Base-by-base conservation (phyloP, 75 land plant species). In the Adiantum capillusveneris region DNA sequence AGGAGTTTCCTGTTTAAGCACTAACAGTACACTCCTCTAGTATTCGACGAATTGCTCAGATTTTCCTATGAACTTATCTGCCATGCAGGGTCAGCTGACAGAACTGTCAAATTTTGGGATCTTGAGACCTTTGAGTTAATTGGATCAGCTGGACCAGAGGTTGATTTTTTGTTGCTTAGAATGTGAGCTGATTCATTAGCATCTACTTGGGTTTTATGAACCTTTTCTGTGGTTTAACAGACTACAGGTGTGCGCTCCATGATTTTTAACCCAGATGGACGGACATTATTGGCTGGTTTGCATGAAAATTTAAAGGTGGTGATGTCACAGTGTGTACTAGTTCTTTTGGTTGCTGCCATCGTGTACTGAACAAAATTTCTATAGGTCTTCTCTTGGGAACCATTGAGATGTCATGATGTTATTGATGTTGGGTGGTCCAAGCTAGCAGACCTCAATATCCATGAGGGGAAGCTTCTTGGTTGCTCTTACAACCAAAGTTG, bases 341-440 rank as follows among this genome's bases (percentile, higher is more conserved):
- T 42, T 28, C 2, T 20, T 49, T 26, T 43, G 1, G 51, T 24
- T 44, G 22, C 29, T 24, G 19, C 6, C 25, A 19, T 5, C 31
- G 50, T 25, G 31, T 14, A 25, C 14, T 18, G 29, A 24, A 20
- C 13, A 25, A 22, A 0, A 49, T 34, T 64, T 48, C 21, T 60
- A 25, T 74, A 92, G 97, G 88, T 92, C 24, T 82, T 81, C 54
- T 92, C 97, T 24, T 92, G 97, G 97, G 97, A 92, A 51, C 97
- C 93, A 37, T 61, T 92, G 24, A 71, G 78, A 63, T 81, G 86
- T 37, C 93, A 92, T 75, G 93, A 92, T 75, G 63, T 74, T 46
- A 83, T 92, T 42, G 93, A 87, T 69, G 82, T 83, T 46, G 84
- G 91, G 25, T 92, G 97, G 97, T 88, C 93, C 52, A 75, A 62